These are phyloP conservation scores for Diutina catenulata DNA, from an alignment of 1,139 yeast genomes.

Conservation along the genomic window DNA sequence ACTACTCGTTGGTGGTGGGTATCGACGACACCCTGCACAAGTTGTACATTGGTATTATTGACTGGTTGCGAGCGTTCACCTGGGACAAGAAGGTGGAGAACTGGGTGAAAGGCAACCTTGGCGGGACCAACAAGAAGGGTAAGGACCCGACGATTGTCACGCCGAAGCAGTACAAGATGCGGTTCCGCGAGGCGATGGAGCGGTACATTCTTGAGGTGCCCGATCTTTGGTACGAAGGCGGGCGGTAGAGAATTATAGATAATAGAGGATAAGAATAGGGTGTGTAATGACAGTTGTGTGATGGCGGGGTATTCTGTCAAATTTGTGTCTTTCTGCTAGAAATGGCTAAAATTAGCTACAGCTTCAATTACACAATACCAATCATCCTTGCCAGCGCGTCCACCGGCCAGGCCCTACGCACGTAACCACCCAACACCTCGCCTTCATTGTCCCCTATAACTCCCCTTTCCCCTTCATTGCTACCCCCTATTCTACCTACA, in stretches of 20 bases:
- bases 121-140: slow-evolving; percentile 50
- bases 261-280: not conserved
- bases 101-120: slow-evolving; percentile 91
- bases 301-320: not conserved
- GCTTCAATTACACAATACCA: no score
- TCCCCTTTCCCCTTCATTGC: no score
- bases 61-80: slow-evolving; percentile 89
- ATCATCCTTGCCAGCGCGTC: no score
- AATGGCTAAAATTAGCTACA: not conserved
- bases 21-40: slow-evolving; percentile 59
- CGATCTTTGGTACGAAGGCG: slow-evolving; percentile 60
- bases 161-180: slow-evolving; percentile 84
- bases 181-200: slow-evolving; percentile 98
- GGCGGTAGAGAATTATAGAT: not conserved
- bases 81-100: slow-evolving; percentile 98
- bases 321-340: no score
- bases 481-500: no score
- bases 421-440: no score
- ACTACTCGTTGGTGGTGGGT: slow-evolving; percentile 89
- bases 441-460: no score
- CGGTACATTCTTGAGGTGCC: slow-evolving; percentile 91
- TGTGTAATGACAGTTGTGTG: not conserved
- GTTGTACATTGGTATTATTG: slow-evolving; percentile 88
- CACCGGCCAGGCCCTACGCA: no score
- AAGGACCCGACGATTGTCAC: slow-evolving; percentile 96